Evolutionary conservation across 441 rosid genomes (phyloP).

Genomic region (California macrophylla): DNA sequence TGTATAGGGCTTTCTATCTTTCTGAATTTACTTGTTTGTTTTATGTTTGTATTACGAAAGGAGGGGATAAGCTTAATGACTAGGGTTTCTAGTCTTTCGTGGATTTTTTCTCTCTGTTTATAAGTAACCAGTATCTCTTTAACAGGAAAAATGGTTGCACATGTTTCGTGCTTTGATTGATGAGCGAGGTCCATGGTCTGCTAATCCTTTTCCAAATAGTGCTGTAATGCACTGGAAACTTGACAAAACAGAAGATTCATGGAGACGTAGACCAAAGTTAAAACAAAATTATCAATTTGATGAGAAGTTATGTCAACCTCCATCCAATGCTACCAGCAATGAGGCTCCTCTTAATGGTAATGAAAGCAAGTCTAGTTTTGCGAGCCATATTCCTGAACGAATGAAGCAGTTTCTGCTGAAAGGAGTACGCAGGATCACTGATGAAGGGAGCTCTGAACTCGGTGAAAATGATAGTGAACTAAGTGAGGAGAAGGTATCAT

Average conservation of each 20-base stretch:
- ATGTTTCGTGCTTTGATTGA: conserved; percentile 89
- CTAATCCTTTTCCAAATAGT: conserved; percentile 83
- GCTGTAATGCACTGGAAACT: conserved; percentile 78
- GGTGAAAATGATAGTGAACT: conserved; percentile 49
- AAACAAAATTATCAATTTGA: conserved; percentile 90
- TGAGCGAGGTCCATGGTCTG: conserved; percentile 99
- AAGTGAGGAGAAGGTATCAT: conserved; percentile 33
- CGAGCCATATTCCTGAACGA: conserved; percentile 91
- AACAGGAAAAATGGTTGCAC: conserved; percentile 91
- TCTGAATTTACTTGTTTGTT: conserved; percentile 6
- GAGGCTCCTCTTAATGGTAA: conserved; percentile 36
- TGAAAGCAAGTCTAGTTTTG: conserved; percentile 58
- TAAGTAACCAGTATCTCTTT: conserved; percentile 16
- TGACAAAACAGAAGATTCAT: conserved; percentile 94
- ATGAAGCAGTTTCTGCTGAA: conserved; percentile 90
- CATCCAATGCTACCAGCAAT: conserved; percentile 37
- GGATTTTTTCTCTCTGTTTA: conserved; percentile 9
- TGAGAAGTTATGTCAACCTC: conserved; percentile 67
- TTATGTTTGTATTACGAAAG: not conserved
- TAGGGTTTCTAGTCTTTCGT: conserved; percentile 9
- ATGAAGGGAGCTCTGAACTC: conserved; percentile 68
- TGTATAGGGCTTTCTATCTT: conserved; percentile 20
- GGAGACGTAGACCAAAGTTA: conserved; percentile 95
- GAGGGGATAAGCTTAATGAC: not conserved
- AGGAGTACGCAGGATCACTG: conserved; percentile 79